phyloP scores from a whole-genome alignment of 192 early-diverging fungal species.

The Coemansia furcata region DNA sequence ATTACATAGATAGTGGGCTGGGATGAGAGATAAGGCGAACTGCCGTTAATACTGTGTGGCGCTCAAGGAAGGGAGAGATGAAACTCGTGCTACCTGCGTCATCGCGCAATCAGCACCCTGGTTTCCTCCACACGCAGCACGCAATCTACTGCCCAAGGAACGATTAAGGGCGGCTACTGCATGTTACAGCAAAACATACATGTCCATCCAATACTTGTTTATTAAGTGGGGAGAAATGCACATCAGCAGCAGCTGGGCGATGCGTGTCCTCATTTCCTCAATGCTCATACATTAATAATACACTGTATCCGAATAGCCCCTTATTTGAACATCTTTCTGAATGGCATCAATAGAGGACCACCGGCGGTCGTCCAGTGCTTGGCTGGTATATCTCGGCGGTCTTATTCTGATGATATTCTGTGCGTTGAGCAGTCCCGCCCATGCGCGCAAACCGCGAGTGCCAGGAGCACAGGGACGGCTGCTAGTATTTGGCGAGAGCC shows the following conservation, averaged over 20 bases:
- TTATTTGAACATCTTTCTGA: not conserved
- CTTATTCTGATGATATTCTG: not conserved
- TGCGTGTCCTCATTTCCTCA: conserved; percentile 1
- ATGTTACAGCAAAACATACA: conserved; percentile 5
- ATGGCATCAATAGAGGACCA: not conserved
- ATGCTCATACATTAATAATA: not conserved
- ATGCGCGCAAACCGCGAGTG: conserved; percentile 41
- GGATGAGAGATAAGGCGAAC: too few relatives aligned
- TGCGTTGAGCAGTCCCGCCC: not conserved
- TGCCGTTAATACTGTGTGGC: not conserved
- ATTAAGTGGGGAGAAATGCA: not conserved
- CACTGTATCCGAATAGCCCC: not conserved
- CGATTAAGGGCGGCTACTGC: conserved; percentile 7
- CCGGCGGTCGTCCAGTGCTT: not conserved
- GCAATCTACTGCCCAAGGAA: not conserved
- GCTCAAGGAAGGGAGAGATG: not conserved
- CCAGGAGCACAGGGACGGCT: conserved; percentile 45
- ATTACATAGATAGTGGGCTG: not conserved
- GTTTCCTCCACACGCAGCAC: not conserved
- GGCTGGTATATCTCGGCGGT: not conserved
- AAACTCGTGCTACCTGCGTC: not conserved
- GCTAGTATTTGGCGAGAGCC: conserved; percentile 50
- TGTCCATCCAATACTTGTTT: conserved; percentile 1
- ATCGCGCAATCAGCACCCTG: not conserved
- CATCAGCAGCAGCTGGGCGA: not conserved